Evolutionary conservation across 2,329 filamentous ascomycete species (phyloP), one percentile per base, ranked within the genome.

Genomic region (Aspergillus awamori): DNA sequence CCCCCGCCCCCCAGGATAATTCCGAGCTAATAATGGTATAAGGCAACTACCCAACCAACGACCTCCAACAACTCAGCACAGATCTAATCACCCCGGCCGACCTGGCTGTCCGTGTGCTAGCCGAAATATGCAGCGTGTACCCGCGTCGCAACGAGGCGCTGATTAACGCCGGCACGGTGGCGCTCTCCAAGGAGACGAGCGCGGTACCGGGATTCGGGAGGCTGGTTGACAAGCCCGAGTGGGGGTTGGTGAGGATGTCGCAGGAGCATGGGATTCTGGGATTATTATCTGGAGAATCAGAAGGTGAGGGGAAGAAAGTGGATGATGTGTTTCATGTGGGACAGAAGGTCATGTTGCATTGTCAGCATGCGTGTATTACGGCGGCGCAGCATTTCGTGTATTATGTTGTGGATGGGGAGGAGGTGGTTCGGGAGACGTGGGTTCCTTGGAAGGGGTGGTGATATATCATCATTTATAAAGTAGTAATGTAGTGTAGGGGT

Each of bases 291-390:
- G 54, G 72, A 76, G 58, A 13, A 36, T 11, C 33, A 5, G 36
- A 71, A 17, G 36, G 72, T 11, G 47, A 71, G 15, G 53, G 72
- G 0, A 63, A 73, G 3, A 72, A 65, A 47, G 74, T 79, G 10
- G 74, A 79, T 17, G 75, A 82, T 53, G 67, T 72, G 57, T 72
- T 91, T 61, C 66, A 75, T 4, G 80, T 91, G 20, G 90, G 90
- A 1, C 83, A 92, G 70, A 87, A 86, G 72, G 76, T 93, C 28
- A 79, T 86, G 59, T 78, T 94, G 20, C 93, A 89, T 87, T 89
- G 90, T 1, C 93, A 94, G 68, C 91, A 94, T 77, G 87, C 90
- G 45, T 94, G 91, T 73, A 89, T 94, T 70, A 85, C 90, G 1
- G 87, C 89, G 0, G 87, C 87, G 0, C 84, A 85, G 20, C 89